Percentiles rank a stretch among this genome's conserved stretches.
phyloP scores from a whole-genome alignment of 208 protist species.

The Jaenimonas drosophilae region DNA sequence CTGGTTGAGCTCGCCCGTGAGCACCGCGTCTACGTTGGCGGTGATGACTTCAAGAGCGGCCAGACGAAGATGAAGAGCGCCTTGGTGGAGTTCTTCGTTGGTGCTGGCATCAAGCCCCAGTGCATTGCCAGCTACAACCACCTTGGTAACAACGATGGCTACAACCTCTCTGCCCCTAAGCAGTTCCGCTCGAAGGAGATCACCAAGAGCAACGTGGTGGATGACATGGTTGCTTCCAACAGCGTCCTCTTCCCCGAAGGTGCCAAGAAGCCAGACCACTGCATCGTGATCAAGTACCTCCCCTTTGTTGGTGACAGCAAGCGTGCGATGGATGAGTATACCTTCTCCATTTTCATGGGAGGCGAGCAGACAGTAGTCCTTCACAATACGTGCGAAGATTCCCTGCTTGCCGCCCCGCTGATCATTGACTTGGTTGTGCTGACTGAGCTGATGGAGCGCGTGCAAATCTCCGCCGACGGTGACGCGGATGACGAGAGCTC shows the following conservation, averaged over 20 bases:
- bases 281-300: slow-evolving; percentile 99
- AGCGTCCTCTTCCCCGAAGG: slow-evolving; percentile 90
- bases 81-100: slow-evolving; percentile 97
- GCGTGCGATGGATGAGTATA: slow-evolving; percentile 99
- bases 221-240: slow-evolving; percentile 98
- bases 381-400: slow-evolving; percentile 99
- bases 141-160: slow-evolving; percentile 99
- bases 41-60: slow-evolving; percentile 99
- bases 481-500: slow-evolving; percentile 16
- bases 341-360: slow-evolving; percentile 97
- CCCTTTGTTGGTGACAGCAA: slow-evolving; percentile 97
- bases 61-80: slow-evolving; percentile 99
- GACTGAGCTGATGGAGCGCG: slow-evolving; percentile 93
- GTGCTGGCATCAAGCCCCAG: slow-evolving; percentile 84
- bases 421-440: slow-evolving; percentile 98
- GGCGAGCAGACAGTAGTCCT: slow-evolving; percentile 93
- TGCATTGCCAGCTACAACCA: slow-evolving; percentile 90
- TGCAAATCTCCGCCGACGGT: slow-evolving; percentile 41
- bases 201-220: slow-evolving; percentile 98
- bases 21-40: slow-evolving; percentile 90
- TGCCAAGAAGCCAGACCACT: slow-evolving; percentile 94
- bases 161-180: slow-evolving; percentile 93
- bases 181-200: slow-evolving; percentile 99
- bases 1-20: slow-evolving; percentile 89
- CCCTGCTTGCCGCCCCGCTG: slow-evolving; percentile 96